A percentile compares a stretch with the other conserved stretches of the same genome.
Conservation (phyloP, 345 rosid genomes). For the Geranium brycei region DNA sequence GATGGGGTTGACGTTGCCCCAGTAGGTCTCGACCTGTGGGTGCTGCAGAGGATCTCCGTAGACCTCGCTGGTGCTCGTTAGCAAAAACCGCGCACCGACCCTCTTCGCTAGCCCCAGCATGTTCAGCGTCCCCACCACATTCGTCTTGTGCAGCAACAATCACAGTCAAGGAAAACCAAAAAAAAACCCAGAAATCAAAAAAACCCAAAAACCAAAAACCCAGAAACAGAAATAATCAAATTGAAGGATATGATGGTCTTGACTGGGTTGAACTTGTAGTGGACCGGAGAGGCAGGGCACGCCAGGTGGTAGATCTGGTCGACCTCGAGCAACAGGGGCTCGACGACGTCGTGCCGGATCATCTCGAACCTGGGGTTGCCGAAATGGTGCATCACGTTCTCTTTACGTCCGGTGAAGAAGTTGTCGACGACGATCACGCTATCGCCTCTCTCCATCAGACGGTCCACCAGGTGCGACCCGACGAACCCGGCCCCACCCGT, state of each 20-base stretch:
- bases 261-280: conserved; percentile 93
- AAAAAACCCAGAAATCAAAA: too few species aligned
- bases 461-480: conserved; percentile 93
- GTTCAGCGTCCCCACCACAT: conserved; percentile 90
- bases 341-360: conserved; percentile 36
- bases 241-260: conserved; percentile 72
- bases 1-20: conserved; percentile 99
- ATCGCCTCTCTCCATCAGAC: conserved; percentile 81
- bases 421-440: conserved; percentile 96
- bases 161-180: conserved; percentile 15
- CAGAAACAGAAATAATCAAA: not conserved
- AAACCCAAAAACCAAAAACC: too few species aligned
- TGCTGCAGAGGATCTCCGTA: conserved; percentile 98
- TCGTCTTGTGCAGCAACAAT: conserved; percentile 44
- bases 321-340: conserved; percentile 77
- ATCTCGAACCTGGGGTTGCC: too few species aligned
- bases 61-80: conserved; percentile 95
- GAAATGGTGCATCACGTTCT: too few species aligned
- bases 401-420: conserved; percentile 48
- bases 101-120: conserved; percentile 94
- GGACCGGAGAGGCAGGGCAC: conserved; percentile 97
- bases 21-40: conserved; percentile 97
- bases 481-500: conserved; percentile 99
- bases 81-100: conserved; percentile 78
- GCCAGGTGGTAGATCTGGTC: conserved; percentile 99